phyloP scores from a whole-genome alignment of 306 rosid species.

The Pterocarpus macrocarpus region DNA sequence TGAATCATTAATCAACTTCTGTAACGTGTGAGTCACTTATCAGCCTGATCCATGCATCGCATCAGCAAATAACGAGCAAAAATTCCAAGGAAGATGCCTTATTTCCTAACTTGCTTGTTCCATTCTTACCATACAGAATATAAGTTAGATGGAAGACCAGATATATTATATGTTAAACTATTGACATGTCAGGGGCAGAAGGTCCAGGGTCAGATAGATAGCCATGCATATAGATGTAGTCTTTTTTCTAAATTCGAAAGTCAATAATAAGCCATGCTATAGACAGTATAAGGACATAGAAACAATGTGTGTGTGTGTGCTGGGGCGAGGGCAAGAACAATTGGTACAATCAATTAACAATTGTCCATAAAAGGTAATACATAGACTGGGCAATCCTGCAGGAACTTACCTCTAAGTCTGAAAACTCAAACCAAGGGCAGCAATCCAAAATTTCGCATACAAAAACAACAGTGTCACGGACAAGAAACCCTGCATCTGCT shows the following conservation, averaged over 20 bases:
- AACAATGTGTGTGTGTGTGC: conserved; percentile 1
- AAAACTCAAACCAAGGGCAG: conserved; percentile 99
- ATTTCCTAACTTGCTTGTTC: conserved; percentile 46
- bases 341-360: conserved; percentile 39
- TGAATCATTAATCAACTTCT: conserved; percentile 47
- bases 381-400: conserved; percentile 38
- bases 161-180: conserved; percentile 38
- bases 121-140: conserved; percentile 44
- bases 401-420: conserved; percentile 93
- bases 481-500: conserved; percentile 96
- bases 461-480: conserved; percentile 94
- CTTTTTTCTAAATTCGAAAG: conserved; percentile 44
- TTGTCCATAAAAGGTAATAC: conserved; percentile 15
- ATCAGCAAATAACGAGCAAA: conserved; percentile 46
- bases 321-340: conserved; percentile 19
- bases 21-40: conserved; percentile 44
- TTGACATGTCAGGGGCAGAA: conserved; percentile 34
- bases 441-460: conserved; percentile 98
- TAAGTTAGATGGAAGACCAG: conserved; percentile 46
- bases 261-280: conserved; percentile 32
- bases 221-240: conserved; percentile 30
- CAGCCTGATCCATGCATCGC: conserved; percentile 47
- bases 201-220: conserved; percentile 26
- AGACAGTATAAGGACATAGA: conserved; percentile 18
- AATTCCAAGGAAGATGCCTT: conserved; percentile 48